Percentiles rank a stretch among this genome's conserved stretches.
These are phyloP conservation scores for Lachnellula hyalina DNA, from an alignment of 2,329 filamentous ascomycete genomes.

Conservation along the genomic window DNA sequence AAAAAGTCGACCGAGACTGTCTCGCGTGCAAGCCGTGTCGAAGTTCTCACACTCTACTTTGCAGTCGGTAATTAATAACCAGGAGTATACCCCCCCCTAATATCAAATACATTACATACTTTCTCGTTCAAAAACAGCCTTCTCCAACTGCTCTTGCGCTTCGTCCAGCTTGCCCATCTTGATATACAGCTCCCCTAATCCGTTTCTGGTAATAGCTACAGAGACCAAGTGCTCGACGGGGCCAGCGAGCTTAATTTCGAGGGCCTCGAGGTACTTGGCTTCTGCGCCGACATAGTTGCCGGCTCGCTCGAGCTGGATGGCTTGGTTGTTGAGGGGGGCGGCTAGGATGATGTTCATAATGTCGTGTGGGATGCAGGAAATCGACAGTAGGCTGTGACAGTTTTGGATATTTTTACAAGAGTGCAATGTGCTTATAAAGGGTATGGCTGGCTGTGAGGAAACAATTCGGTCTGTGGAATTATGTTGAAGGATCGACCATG, in stretches of 20 bases:
- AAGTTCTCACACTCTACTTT: neutral
- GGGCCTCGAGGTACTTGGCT: neutral
- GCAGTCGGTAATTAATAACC: neutral
- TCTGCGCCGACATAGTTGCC: neutral
- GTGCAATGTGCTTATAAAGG: neutral
- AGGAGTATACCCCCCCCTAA: neutral
- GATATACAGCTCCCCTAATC: neutral
- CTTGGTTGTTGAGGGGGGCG: neutral
- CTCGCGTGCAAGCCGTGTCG: neutral
- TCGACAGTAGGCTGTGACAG: neutral
- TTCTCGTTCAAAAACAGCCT: neutral
- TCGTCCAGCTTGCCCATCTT: constrained; percentile 1
- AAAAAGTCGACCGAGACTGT: neutral
- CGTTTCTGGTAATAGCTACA: neutral
- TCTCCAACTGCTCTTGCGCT: neutral
- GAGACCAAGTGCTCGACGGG: neutral
- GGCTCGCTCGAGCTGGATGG: neutral
- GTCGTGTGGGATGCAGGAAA: neutral
- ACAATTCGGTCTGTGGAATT: too few species aligned
- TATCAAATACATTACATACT: too few species aligned
- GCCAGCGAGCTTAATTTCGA: neutral
- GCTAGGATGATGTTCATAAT: neutral
- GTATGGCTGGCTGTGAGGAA: too few species aligned
- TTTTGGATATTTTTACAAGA: too few species aligned
- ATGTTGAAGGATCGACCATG: too few species aligned